Conservation (phyloP, 345 rosid genomes). For the Eucalyptus tenuipes region DNA sequence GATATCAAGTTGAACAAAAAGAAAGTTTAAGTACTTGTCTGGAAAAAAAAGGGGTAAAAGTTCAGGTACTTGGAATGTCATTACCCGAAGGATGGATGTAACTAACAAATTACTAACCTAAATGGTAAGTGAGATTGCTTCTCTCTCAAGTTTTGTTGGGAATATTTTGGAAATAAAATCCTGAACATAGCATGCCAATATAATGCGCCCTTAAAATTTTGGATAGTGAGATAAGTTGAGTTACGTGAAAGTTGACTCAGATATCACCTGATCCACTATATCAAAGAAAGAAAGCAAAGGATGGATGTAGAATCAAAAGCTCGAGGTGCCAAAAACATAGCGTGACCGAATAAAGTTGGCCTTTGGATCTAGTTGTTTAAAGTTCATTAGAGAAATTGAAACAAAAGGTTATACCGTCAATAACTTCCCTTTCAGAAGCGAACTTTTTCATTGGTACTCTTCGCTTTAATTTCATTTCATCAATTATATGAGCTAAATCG, state of each 20-base stretch:
- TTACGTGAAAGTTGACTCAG: not conserved
- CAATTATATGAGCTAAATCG: not conserved
- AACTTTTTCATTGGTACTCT: not conserved
- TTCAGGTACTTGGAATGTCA: not conserved
- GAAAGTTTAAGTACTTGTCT: not conserved
- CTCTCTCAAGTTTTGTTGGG: not conserved
- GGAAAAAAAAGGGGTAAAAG: not conserved
- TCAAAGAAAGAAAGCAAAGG: not conserved
- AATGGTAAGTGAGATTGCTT: not conserved
- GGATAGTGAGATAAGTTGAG: not conserved
- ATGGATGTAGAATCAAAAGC: not conserved
- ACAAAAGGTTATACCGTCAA: not conserved
- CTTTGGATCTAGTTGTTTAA: not conserved
- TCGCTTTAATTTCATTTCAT: not conserved
- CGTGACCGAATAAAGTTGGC: not conserved
- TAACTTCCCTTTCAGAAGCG: not conserved
- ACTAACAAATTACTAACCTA: not conserved
- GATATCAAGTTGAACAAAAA: not conserved
- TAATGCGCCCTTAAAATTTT: not conserved
- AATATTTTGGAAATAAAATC: not conserved
- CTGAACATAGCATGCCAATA: not conserved
- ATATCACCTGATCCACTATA: not conserved
- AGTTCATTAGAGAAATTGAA: not conserved
- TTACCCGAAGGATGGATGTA: not conserved
- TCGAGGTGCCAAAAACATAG: not conserved